Percentiles rank a stretch among this genome's conserved stretches.
These are phyloP conservation scores for Termitomyces sp. DNA, from an alignment of 768 basidiomycete genomes.

Conservation along the genomic window DNA sequence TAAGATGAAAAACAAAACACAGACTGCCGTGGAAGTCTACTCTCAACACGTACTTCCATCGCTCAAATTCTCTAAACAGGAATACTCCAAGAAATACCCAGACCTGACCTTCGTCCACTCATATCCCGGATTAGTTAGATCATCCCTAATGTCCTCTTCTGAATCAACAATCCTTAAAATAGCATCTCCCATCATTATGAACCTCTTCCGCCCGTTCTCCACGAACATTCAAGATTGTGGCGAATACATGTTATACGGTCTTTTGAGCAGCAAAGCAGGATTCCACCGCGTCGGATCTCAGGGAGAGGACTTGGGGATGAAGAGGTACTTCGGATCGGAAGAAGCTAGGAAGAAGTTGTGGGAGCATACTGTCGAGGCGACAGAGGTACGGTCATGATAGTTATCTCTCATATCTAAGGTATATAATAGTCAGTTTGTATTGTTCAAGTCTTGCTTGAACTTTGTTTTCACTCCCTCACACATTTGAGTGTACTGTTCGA, in stretches of 20 bases:
- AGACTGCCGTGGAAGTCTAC: no score
- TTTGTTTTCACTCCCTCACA: no score
- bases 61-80: constrained; percentile 18
- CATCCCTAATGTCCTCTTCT: constrained; percentile 21
- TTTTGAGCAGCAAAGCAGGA: constrained; percentile 22
- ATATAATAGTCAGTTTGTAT: neutral
- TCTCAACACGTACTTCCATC: no score
- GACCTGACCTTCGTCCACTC: constrained; percentile 33
- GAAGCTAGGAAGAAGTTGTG: constrained; percentile 32
- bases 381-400: constrained; percentile 2
- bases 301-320: constrained; percentile 28
- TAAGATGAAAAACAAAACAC: no score
- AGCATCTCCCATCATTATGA: constrained; percentile 13
- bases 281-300: constrained; percentile 25
- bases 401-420: neutral
- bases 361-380: constrained; percentile 26
- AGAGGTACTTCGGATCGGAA: constrained; percentile 29
- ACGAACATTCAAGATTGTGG: constrained; percentile 8
- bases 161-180: constrained; percentile 20
- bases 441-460: neutral
- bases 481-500: no score
- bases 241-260: constrained; percentile 30
- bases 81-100: constrained; percentile 30
- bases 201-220: constrained; percentile 15
- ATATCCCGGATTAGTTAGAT: constrained; percentile 34